Conservation (phyloP, 2,329 filamentous ascomycete genomes). For the Hypoxylon sp. region DNA sequence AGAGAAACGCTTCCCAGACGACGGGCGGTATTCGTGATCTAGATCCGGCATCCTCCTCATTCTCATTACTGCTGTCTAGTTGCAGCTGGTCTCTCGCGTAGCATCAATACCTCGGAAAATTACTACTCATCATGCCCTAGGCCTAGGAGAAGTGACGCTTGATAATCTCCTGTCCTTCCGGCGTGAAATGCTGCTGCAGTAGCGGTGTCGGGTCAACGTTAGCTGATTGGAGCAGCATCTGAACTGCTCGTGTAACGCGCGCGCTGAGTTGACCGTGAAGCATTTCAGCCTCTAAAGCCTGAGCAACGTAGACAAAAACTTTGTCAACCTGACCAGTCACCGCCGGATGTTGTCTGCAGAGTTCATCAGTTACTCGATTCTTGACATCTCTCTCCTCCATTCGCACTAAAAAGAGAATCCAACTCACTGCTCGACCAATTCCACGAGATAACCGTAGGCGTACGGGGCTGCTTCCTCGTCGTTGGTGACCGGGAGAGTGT, state of each 20-base stretch:
- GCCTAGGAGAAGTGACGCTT: conserved; percentile 78
- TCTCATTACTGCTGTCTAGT: conserved; percentile 8
- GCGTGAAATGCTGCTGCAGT: conserved; percentile 72
- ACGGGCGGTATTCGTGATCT: conserved; percentile 17
- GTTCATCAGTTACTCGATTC: conserved; percentile 6
- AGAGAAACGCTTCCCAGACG: not conserved
- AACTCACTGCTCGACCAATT: conserved; percentile 93
- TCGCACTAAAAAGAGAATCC: not conserved
- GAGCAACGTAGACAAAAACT: conserved; percentile 83
- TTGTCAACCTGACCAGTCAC: conserved; percentile 80
- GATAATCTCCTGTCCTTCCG: conserved; percentile 82
- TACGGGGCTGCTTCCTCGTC: conserved; percentile 98
- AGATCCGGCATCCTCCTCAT: conserved; percentile 9
- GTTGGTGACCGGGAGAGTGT: conserved; percentile 89
- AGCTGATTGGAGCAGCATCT: conserved; percentile 76
- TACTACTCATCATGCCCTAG: not conserved
- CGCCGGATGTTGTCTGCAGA: conserved; percentile 80
- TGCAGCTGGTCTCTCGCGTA: conserved; percentile 7
- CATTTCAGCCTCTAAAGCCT: conserved; percentile 90
- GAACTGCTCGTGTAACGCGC: conserved; percentile 79
- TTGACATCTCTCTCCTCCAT: not conserved
- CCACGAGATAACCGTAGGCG: conserved; percentile 89
- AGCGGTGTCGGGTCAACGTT: conserved; percentile 79
- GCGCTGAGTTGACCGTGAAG: conserved; percentile 83
- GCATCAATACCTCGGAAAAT: not conserved